Base-by-base conservation (phyloP, 306 rosid species). In the Trifolium pratense region DNA sequence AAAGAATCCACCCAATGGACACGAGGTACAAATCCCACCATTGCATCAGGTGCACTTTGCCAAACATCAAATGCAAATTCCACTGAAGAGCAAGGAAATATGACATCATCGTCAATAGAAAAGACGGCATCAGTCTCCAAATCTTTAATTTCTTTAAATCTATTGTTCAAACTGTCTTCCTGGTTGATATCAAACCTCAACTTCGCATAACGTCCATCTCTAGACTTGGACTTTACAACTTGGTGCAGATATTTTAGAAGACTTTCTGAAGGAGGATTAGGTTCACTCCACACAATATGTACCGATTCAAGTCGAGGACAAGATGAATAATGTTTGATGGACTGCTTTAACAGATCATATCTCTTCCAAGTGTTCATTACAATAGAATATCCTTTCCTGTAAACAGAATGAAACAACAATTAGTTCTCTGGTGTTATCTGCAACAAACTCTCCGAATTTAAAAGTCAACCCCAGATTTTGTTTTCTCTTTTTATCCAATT, bases 1-100 rank as follows among this genome's bases (percentile, higher is more conserved):
- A 48, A 71, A 34, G 71, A 78, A 80, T 87, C 87, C 69, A 75
- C 53, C 97, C 92, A 91, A 83, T 94, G 96, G 84, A 75, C 84
- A 12, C 99, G 99, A 31, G 99, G 99, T 25, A 94, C 99, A 78
- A 91, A 94, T 52, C 99, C 99, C 71, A 94, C 99, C 99, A 94
- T 91, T 7, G 97, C 76, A 77, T 94, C 90, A 7, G 96, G 84
- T 26, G 99, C 97, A 85, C 96, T 91, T 81, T 82, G 87, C 99
- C 99, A 94, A 78, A 90, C 97, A 74, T 81, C 86, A 23, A 88
- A 94, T 65, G 97, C 95, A 79, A 94, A 85, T 75, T 94, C 99
- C 13, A 94, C 95, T 0, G 99, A 80, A 32, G 95, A 68, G 87
- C 99, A 94, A 36, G 96, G 89, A 76, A 94, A 91, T 86, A 94